A percentile compares a stretch with the other conserved stretches of the same genome.
These are phyloP conservation scores for Aaosphaeria arxii DNA, from an alignment of 2,329 filamentous ascomycete species.

Conservation along the genomic window DNA sequence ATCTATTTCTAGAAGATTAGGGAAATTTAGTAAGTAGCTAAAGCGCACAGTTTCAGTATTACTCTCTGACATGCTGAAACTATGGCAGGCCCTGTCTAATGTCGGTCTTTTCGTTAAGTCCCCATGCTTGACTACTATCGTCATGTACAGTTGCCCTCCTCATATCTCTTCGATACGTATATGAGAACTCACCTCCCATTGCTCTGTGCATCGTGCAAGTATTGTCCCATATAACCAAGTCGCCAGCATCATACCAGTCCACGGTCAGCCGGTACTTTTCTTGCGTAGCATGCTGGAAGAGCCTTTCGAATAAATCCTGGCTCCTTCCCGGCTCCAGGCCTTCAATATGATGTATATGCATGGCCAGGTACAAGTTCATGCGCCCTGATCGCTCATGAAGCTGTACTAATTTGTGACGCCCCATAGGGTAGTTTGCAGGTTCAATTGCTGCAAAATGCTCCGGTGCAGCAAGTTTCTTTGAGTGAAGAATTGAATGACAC, in stretches of 20 bases:
- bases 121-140: neutral
- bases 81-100: neutral
- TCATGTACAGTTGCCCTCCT: neutral
- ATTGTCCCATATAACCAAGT: neutral
- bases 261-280: neutral
- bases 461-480: slow-evolving; percentile 49
- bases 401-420: neutral
- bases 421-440: slow-evolving; percentile 22
- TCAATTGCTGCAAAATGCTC: slow-evolving; percentile 46
- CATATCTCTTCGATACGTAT: neutral
- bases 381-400: neutral
- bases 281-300: neutral
- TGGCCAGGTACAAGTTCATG: neutral
- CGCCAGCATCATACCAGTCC: neutral
- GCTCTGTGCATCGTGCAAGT: neutral
- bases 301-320: neutral
- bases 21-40: too few species aligned
- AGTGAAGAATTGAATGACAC: slow-evolving; percentile 44
- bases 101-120: neutral
- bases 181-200: neutral
- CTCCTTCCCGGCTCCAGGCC: neutral
- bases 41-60: too few species aligned
- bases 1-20: too few species aligned
- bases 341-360: neutral
- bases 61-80: too few species aligned